Evolutionary conservation across 108 stramenopile genomes (phyloP).

Genomic region (Cyclostephanos invisitatus): DNA sequence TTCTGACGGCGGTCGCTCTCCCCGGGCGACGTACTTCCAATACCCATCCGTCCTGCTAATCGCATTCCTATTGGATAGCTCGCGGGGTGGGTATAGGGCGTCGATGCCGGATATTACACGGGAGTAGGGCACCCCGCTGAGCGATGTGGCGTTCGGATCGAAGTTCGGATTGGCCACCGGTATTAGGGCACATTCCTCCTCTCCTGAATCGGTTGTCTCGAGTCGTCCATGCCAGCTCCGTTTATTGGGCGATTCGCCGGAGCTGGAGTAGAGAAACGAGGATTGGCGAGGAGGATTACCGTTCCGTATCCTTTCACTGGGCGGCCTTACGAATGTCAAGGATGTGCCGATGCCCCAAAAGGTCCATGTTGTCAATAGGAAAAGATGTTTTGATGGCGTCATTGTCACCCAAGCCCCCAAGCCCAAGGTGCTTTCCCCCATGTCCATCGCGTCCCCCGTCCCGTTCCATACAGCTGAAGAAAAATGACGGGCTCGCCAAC

Average conservation of each 20-base stretch:
- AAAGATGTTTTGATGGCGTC: neutral
- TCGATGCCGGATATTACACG: constrained; percentile 52
- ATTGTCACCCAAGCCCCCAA: neutral
- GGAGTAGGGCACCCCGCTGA: constrained; percentile 31
- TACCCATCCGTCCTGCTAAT: constrained; percentile 79
- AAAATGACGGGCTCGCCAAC: too few relatives aligned
- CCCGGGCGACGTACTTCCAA: constrained; percentile 70
- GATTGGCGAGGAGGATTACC: neutral
- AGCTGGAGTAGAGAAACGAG: neutral
- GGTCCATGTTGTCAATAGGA: neutral
- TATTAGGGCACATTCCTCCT: constrained; percentile 13
- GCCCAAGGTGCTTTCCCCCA: too few relatives aligned
- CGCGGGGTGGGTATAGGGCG: constrained; percentile 58
- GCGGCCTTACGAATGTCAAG: neutral
- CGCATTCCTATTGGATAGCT: constrained; percentile 65
- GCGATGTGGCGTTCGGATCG: constrained; percentile 40
- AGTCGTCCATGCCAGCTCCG: neutral
- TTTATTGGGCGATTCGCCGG: neutral
- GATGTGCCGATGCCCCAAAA: neutral
- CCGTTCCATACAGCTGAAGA: too few relatives aligned
- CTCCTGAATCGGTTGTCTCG: neutral
- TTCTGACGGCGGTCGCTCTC: constrained; percentile 67
- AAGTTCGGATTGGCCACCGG: constrained; percentile 28
- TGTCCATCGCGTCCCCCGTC: too few relatives aligned
- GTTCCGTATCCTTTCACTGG: neutral